Percentiles rank a stretch among this genome's conserved stretches.
These are phyloP conservation scores for Wallacemonas sp. DNA, from an alignment of 208 protist species.

Conservation along the genomic window DNA sequence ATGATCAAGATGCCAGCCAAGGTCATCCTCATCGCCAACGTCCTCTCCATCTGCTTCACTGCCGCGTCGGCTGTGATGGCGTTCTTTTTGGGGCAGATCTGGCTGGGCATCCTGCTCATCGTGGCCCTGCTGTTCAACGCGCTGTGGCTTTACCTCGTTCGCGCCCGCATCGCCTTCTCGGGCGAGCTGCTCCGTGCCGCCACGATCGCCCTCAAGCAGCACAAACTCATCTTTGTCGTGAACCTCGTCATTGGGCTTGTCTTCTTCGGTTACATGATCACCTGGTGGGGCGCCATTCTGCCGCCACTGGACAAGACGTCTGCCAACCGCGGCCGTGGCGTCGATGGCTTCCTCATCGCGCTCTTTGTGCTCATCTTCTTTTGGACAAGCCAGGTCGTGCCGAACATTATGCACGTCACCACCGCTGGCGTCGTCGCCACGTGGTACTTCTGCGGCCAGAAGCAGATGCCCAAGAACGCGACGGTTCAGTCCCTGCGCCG, in stretches of 20 bases:
- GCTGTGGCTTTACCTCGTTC: conserved; percentile 66
- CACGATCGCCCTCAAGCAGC: conserved; percentile 37
- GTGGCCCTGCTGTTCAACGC: conserved; percentile 29
- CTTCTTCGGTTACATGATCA: conserved; percentile 45
- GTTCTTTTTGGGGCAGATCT: conserved; percentile 29
- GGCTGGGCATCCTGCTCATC: conserved; percentile 44
- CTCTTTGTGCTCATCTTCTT: conserved; percentile 65
- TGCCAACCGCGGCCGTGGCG: conserved; percentile 21
- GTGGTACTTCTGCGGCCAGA: conserved; percentile 87
- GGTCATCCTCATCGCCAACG: conserved; percentile 69
- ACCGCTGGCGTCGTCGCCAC: conserved; percentile 76
- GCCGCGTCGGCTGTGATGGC: conserved; percentile 32
- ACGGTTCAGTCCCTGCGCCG: conserved; percentile 73
- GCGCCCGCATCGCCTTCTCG: conserved; percentile 76
- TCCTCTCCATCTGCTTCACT: conserved; percentile 32
- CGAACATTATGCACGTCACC: conserved; percentile 86
- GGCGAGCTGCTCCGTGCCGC: conserved; percentile 60
- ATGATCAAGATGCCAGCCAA: conserved; percentile 26
- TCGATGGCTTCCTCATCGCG: conserved; percentile 40
- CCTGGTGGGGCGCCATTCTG: conserved; percentile 52
- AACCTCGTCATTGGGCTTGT: conserved; percentile 40
- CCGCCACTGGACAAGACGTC: conserved; percentile 42
- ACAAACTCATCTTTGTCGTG: conserved; percentile 61
- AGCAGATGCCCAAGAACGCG: conserved; percentile 69
- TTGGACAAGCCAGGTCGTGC: conserved; percentile 69